A percentile compares a stretch with the other conserved stretches of the same genome.
These are phyloP conservation scores for Spizellomyces sp. DNA, from an alignment of 192 early-diverging fungal species.

Conservation along the genomic window DNA sequence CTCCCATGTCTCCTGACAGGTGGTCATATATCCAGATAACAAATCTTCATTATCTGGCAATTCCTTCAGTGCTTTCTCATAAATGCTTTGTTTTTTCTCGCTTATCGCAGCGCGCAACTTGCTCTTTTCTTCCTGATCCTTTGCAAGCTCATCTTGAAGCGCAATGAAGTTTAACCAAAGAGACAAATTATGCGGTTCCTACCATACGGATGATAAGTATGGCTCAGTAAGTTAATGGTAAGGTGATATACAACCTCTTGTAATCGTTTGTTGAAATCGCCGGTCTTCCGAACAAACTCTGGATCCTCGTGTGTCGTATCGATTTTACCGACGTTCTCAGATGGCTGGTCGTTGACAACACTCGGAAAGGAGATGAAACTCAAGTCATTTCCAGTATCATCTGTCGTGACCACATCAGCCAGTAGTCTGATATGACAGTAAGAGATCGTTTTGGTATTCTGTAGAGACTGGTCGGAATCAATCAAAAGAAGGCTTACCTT, in stretches of 20 bases:
- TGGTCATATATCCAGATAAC: conserved; percentile 31
- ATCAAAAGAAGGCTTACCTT: neutral
- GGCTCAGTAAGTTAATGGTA: neutral
- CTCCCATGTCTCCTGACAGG: conserved; percentile 36
- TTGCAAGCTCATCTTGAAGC: conserved; percentile 45
- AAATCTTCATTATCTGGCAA: conserved; percentile 32
- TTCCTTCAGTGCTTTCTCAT: conserved; percentile 42
- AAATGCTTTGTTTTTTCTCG: conserved; percentile 49
- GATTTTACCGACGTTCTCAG: neutral
- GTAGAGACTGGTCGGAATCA: neutral
- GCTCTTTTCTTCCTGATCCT: neutral
- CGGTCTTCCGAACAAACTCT: conserved; percentile 22
- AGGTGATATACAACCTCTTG: conserved; percentile 13
- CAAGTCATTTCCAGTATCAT: neutral
- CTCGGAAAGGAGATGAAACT: neutral
- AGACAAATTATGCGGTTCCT: conserved; percentile 38
- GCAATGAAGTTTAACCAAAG: conserved; percentile 45
- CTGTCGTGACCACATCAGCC: neutral
- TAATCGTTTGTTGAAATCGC: conserved; percentile 30
- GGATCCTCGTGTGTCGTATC: conserved; percentile 20
- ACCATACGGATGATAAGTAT: conserved; percentile 1
- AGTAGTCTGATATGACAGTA: neutral
- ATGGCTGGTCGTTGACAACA: neutral
- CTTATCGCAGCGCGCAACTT: conserved; percentile 22
- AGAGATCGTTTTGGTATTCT: neutral